Percentiles rank a stretch among this genome's conserved stretches.
Evolutionary conservation across 2,329 filamentous ascomycete genomes (phyloP).

Genomic region (Colletotrichum gigasporum): DNA sequence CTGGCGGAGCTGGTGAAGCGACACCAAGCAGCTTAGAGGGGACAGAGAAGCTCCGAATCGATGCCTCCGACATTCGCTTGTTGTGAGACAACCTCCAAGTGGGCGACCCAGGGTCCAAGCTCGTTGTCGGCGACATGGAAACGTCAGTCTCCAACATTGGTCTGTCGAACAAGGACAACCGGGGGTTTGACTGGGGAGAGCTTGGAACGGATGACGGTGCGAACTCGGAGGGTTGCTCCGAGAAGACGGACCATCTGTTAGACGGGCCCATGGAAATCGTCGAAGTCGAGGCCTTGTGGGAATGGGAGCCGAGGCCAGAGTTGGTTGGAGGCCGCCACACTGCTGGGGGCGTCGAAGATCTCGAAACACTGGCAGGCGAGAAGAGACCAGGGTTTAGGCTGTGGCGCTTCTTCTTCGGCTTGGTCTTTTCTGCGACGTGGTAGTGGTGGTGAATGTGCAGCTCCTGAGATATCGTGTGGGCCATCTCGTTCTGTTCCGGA

Average conservation of each 20-base stretch:
- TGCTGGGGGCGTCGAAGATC: conserved; percentile 52
- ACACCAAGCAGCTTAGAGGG: conserved; percentile 37
- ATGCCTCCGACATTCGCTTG: conserved; percentile 66
- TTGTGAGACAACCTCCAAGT: conserved; percentile 61
- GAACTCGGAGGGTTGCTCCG: conserved; percentile 70
- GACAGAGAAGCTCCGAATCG: conserved; percentile 39
- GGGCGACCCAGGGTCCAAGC: conserved; percentile 73
- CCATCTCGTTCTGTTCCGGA: conserved; percentile 38
- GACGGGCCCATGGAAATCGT: conserved; percentile 50
- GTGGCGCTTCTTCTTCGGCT: conserved; percentile 77
- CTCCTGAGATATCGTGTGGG: conserved; percentile 69
- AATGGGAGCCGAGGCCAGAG: conserved; percentile 52
- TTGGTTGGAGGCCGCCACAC: conserved; percentile 50
- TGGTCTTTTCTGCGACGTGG: conserved; percentile 73
- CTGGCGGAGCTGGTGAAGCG: conserved; percentile 24
- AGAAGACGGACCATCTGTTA: conserved; percentile 73
- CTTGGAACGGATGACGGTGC: conserved; percentile 79
- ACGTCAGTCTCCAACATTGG: conserved; percentile 73
- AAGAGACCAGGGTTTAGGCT: conserved; percentile 70
- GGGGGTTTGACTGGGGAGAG: conserved; percentile 80
- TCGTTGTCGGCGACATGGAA: conserved; percentile 85
- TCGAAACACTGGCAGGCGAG: conserved; percentile 57
- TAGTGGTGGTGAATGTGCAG: conserved; percentile 96
- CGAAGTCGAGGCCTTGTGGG: conserved; percentile 61
- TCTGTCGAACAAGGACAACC: conserved; percentile 82